Conservation (phyloP, 140 eudicot genomes). For the Bidens hawaiensis region DNA sequence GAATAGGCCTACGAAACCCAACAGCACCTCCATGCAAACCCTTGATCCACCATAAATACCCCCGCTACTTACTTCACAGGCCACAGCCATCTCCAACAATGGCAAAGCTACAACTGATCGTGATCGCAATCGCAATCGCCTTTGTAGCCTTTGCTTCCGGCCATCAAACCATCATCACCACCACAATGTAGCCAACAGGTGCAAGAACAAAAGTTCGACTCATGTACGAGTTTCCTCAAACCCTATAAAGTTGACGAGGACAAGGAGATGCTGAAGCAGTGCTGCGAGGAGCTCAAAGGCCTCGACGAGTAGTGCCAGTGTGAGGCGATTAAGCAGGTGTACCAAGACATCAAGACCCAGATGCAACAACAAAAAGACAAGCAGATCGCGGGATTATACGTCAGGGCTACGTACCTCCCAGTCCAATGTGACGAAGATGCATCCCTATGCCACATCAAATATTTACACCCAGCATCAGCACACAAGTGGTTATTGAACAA, state of each 20-base stretch:
- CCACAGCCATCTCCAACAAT: not conserved
- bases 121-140: slow-evolving; percentile 9
- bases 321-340: slow-evolving; percentile 1
- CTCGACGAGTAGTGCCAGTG: slow-evolving; percentile 10
- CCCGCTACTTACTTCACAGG: not conserved
- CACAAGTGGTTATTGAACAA: too few relatives aligned
- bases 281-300: slow-evolving; percentile 19
- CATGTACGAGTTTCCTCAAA: slow-evolving; percentile 9
- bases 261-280: not conserved
- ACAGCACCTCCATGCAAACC: too few relatives aligned
- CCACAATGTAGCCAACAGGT: slow-evolving; percentile 14
- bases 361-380: slow-evolving; percentile 1
- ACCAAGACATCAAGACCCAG: not conserved
- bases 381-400: too few relatives aligned
- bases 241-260: not conserved
- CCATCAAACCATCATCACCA: slow-evolving; percentile 18
- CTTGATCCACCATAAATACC: slow-evolving; percentile 12
- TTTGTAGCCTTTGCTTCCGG: slow-evolving; percentile 16
- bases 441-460: too few relatives aligned
- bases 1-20: too few relatives aligned
- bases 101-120: not conserved
- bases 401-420: too few relatives aligned
- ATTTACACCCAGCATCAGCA: too few relatives aligned
- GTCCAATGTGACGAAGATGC: too few relatives aligned
- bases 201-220: not conserved